Base-by-base conservation (phyloP, 495 filamentous ascomycete species). In the Penicillium salamii region DNA sequence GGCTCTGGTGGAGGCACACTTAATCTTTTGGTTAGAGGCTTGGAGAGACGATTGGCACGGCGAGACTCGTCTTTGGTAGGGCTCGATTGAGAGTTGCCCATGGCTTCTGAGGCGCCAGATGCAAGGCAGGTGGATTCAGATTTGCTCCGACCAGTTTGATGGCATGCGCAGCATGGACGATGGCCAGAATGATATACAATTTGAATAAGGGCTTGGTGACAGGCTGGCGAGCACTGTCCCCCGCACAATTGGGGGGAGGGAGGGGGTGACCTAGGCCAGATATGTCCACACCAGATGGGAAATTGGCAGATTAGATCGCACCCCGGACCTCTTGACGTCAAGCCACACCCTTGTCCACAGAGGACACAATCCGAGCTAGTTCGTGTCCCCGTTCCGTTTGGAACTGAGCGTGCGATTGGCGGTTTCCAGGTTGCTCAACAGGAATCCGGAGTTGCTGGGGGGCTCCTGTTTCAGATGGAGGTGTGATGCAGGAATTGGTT, bases 1-100 rank as follows among this genome's bases (percentile, higher is more conserved):
- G 17, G 26, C n/a, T n/a, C n/a, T n/a, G 23, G 23, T 26, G 38
- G 47, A 8, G 45, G 43, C 41, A 42, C 26, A 52, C 38, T 55
- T 6, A 58, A 19, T 17, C 55, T 58, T 38, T 63, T 70, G 11
- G 67, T 66, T 18, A 65, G 61, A 15, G 75, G 72, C 34, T 78
- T 78, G 20, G 73, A 75, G 37, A 76, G 59, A 24, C 72, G 67
- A 28, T 70, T 74, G 19, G 62, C 57, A 32, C 63, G 66, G 45
- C 61, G 62, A 29, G 53, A 66, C 44, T 75, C 72, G 32, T 70
- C 58, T 62, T 60, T 68, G 34, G 55, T 63, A 52, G 52, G 53
- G 15, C 54, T 63, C 21, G 72, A 76, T 47, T 68, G 61, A 37
- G 55, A 55, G 49, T 66, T 71, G 57, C 69, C 69, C 66, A 74